phyloP scores from a whole-genome alignment of 257 asterid genomes.

The Solanum bukasovii region DNA sequence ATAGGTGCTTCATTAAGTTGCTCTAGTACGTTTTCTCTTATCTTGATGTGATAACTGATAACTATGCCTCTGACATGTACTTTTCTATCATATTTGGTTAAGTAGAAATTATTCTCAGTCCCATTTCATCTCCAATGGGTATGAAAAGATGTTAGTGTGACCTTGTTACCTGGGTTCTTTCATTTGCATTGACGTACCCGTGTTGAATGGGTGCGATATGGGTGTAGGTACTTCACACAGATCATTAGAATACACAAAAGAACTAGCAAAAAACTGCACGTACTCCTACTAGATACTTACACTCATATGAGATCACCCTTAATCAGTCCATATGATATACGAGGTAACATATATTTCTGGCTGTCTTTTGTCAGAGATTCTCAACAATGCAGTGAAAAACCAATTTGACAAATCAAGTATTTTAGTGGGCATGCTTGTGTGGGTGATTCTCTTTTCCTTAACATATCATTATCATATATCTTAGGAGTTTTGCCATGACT shows the following conservation, averaged over 20 bases:
- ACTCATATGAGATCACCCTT: background rate
- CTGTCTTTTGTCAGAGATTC: background rate
- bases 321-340: background rate
- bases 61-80: background rate
- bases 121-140: background rate
- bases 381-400: background rate
- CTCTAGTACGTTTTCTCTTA: background rate
- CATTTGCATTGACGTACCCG: background rate
- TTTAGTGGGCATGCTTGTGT: background rate
- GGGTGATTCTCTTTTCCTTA: background rate
- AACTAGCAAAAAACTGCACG: background rate
- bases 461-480: background rate
- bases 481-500: background rate
- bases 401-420: background rate
- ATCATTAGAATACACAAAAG: background rate
- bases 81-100: background rate
- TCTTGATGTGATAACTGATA: background rate
- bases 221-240: background rate
- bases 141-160: background rate
- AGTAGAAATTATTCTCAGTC: background rate
- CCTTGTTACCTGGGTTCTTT: background rate
- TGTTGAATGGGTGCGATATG: background rate
- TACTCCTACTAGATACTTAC: background rate
- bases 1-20: background rate
- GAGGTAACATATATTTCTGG: background rate